phyloP scores from a whole-genome alignment of 1,284 basidiomycete species.

The Quambalaria eucalypti region DNA sequence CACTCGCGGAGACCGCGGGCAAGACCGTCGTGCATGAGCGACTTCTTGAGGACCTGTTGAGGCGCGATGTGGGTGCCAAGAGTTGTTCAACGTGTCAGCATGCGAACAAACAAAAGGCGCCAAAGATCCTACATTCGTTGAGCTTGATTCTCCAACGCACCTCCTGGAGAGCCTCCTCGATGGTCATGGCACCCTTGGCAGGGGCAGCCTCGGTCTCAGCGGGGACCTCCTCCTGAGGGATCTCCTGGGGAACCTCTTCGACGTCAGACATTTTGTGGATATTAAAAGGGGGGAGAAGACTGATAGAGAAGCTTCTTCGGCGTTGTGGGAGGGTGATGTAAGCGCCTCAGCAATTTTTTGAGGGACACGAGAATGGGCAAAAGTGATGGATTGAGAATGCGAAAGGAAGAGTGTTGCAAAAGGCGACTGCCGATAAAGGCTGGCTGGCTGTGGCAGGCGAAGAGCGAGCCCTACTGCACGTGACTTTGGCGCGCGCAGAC shows the following conservation, averaged over 20 bases:
- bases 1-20: slow-evolving; percentile 95
- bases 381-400: no score
- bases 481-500: no score
- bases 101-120: no score
- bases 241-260: slow-evolving; percentile 39
- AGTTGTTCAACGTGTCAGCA: no score
- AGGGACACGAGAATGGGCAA: background rate
- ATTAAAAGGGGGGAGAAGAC: slow-evolving; percentile 2
- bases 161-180: slow-evolving; percentile 96
- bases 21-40: slow-evolving; percentile 93
- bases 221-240: slow-evolving; percentile 54
- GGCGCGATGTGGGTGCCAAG: background rate
- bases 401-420: no score
- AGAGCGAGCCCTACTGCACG: no score
- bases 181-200: slow-evolving; percentile 80
- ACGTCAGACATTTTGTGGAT: slow-evolving; percentile 43
- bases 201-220: slow-evolving; percentile 51
- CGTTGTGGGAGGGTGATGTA: slow-evolving; percentile 12
- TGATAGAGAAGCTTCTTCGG: slow-evolving; percentile 42
- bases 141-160: no score
- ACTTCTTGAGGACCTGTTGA: slow-evolving; percentile 80
- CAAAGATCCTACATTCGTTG: no score
- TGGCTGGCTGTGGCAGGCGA: no score
- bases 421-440: no score
- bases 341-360: background rate